These are phyloP conservation scores for Verticillium klebahnii DNA, from an alignment of 2,329 filamentous ascomycete genomes.

Conservation along the genomic window DNA sequence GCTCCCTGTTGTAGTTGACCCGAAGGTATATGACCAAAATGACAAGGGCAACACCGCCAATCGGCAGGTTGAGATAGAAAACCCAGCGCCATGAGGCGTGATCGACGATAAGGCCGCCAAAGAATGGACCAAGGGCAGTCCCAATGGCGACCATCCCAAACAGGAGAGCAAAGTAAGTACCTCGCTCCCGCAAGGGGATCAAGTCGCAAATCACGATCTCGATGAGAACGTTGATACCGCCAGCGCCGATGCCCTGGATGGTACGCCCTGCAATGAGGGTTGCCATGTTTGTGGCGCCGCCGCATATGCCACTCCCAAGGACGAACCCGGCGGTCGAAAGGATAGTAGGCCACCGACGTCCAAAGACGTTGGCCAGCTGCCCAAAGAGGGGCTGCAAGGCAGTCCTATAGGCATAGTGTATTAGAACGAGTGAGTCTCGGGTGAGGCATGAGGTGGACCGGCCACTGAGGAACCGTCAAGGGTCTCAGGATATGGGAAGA, in stretches of 20 bases:
- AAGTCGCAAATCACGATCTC: slow-evolving; percentile 34
- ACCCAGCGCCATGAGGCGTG: slow-evolving; percentile 35
- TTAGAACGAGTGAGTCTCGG: no score
- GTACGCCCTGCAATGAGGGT: slow-evolving; percentile 38
- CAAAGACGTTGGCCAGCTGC: slow-evolving; percentile 19
- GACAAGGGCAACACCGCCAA: slow-evolving; percentile 16
- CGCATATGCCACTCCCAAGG: slow-evolving; percentile 17
- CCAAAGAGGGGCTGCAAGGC: slow-evolving; percentile 17
- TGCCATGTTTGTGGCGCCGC: slow-evolving; percentile 13
- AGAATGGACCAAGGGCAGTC: slow-evolving; percentile 25
- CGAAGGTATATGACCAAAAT: slow-evolving; percentile 18
- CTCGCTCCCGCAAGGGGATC: slow-evolving; percentile 40
- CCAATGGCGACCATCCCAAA: slow-evolving; percentile 26
- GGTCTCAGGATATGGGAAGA: no score
- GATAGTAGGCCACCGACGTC: slow-evolving; percentile 16
- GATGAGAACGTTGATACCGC: slow-evolving; percentile 14
- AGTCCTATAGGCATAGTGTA: slow-evolving; percentile 9
- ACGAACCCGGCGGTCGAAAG: slow-evolving; percentile 14
- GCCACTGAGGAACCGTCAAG: no score
- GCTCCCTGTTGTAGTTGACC: slow-evolving; percentile 13
- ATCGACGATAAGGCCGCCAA: slow-evolving; percentile 21
- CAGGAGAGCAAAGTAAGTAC: slow-evolving; percentile 30
- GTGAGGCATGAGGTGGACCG: no score
- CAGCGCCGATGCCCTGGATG: slow-evolving; percentile 35
- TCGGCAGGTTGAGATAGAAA: slow-evolving; percentile 37